Evolutionary conservation across 768 basidiomycete species (phyloP), one percentile per base, ranked within the genome.

Genomic region (Pleurotus ostreatus): DNA sequence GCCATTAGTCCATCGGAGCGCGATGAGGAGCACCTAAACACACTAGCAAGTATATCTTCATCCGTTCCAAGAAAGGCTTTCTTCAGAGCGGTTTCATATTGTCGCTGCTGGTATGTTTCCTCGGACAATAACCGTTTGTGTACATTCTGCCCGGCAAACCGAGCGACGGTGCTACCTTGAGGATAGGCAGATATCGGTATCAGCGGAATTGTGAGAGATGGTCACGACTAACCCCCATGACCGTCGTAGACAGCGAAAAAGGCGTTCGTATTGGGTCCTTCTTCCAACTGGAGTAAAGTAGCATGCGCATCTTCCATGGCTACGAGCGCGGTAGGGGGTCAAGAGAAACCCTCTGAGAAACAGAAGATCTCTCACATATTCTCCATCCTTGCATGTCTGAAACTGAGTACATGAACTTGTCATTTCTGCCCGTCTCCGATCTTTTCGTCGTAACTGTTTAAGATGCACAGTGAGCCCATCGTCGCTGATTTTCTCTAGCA

Each of bases 301-400:
- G 90, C 78, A 71, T 98, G 96, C 1, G 96, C 85, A 65, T 99
- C 96, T 74, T 99, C 97, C 97, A 99, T 98, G 63, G 87, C 96
- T 99, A 66, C 51, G 26, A 51, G 22, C 9, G 30, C 30, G 30
- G 30, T 34, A 38, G 20, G 13, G 13, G 16, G 7, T 55, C 22
- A 34, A 16, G 26, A 20, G 49, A 30, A 38, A 13, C 39, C 37
- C 16, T 16, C 34, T 48, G 11, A n/a, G 18, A 49, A 49, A 40
- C 38, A 37, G 38, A 57, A 58, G 26, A 46, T 88, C 96, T 74
- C 66, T 74, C 66, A 99, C 96, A 85, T 73, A 98, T 88, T 72
- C 97, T 81, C 97, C 97, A 99, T 65, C 97, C 97, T 72, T 99
- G 97, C 96, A 98, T 98, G 74, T 98, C 95, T 46, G 90, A 87